These are phyloP conservation scores for Barnettozyma wickerhamii DNA, from an alignment of 805 yeast species.

Conservation along the genomic window DNA sequence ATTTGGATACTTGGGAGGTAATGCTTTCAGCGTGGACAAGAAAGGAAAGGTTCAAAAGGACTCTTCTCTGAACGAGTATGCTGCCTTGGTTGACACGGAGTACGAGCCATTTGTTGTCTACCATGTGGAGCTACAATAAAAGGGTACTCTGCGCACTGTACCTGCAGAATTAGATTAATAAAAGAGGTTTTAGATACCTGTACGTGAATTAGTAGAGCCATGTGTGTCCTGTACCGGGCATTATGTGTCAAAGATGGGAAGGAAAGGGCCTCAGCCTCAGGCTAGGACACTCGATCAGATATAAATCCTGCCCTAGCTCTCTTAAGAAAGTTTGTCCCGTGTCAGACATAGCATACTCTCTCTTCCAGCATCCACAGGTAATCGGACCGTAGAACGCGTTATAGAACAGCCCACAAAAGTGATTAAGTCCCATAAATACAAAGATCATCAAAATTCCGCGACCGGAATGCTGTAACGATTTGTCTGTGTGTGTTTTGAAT, in stretches of 20 bases:
- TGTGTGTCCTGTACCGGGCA: neutral
- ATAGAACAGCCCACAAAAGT: no score
- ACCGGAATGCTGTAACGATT: neutral
- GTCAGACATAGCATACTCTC: no score
- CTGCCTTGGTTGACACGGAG: slow-evolving; percentile 88
- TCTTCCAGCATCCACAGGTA: no score
- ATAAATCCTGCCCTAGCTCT: no score
- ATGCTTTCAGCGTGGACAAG: slow-evolving; percentile 68
- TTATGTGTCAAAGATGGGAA: no score
- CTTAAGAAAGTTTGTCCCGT: no score
- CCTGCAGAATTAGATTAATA: neutral
- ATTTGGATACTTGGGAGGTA: slow-evolving; percentile 90
- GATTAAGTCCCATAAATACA: no score
- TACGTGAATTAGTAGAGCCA: neutral
- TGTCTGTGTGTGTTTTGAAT: no score
- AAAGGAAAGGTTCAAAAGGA: slow-evolving; percentile 64
- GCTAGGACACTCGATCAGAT: no score
- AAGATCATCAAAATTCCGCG: neutral
- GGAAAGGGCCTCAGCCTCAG: no score
- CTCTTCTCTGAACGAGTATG: slow-evolving; percentile 73
- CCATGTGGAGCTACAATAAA: slow-evolving; percentile 41
- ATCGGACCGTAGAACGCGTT: no score
- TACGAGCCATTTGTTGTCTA: slow-evolving; percentile 95
- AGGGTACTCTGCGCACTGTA: no score
- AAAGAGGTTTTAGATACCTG: neutral